Evolutionary conservation across 345 rosid genomes (phyloP).

Genomic region (Syzygium grande): DNA sequence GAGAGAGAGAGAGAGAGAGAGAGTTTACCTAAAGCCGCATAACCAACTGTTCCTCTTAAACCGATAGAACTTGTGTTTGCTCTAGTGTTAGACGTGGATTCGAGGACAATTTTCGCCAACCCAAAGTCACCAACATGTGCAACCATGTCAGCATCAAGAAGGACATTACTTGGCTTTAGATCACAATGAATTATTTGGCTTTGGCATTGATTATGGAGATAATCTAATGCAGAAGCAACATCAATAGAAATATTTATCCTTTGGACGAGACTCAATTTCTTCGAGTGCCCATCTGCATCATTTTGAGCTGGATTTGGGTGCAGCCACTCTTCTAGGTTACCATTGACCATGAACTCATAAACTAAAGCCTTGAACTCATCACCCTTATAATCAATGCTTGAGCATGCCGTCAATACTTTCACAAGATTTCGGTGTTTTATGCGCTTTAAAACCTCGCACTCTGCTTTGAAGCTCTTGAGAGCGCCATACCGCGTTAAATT

Average conservation of each 20-base stretch:
- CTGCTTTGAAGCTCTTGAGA: not conserved
- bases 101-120: not conserved
- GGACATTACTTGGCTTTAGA: not conserved
- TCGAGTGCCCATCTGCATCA: not conserved
- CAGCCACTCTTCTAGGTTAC: not conserved
- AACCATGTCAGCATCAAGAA: not conserved
- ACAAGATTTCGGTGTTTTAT: not conserved
- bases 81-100: not conserved
- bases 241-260: not conserved
- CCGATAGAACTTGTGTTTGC: not conserved
- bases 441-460: not conserved
- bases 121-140: not conserved
- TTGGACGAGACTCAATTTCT: not conserved
- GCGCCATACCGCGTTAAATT: not conserved
- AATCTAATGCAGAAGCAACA: not conserved
- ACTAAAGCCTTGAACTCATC: not conserved
- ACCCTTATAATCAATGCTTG: not conserved
- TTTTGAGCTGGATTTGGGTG: not conserved
- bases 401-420: not conserved
- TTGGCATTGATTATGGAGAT: not conserved
- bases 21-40: not conserved
- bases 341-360: not conserved
- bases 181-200: not conserved
- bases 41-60: not conserved
- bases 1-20: too few species aligned